Percentiles rank a stretch among this genome's conserved stretches.
Conservation (phyloP, 192 early-diverging fungal species). For the Allomyces macrogynus region DNA sequence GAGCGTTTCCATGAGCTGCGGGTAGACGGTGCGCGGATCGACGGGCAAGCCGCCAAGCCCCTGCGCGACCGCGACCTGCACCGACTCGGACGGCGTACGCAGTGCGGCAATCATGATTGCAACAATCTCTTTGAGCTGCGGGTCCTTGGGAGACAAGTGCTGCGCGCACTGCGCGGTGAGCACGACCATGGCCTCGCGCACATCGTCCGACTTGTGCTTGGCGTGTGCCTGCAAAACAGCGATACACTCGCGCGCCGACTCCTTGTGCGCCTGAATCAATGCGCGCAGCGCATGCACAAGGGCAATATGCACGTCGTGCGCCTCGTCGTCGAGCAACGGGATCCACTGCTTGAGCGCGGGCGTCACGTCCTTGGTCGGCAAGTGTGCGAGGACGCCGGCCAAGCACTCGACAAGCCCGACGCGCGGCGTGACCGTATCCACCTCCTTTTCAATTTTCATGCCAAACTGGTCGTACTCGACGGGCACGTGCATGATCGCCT, state of each 20-base stretch:
- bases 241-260: constrained; percentile 25
- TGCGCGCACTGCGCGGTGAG: constrained; percentile 76
- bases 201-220: constrained; percentile 48
- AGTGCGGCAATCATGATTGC: constrained; percentile 74
- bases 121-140: constrained; percentile 58
- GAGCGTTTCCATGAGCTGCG: constrained; percentile 41
- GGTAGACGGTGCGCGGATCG: constrained; percentile 33
- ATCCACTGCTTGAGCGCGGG: constrained; percentile 30
- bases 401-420: constrained; percentile 63
- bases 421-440: constrained; percentile 61
- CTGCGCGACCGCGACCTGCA: constrained; percentile 81
- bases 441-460: constrained; percentile 57
- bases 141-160: constrained; percentile 52
- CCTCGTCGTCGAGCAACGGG: constrained; percentile 68
- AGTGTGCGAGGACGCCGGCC: constrained; percentile 35
- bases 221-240: constrained; percentile 60
- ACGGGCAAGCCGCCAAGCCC: constrained; percentile 75
- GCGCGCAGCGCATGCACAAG: constrained; percentile 74
- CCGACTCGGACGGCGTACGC: constrained; percentile 78
- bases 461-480: constrained; percentile 73
- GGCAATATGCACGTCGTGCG: constrained; percentile 63
- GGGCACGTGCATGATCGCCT: constrained; percentile 2
- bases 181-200: constrained; percentile 82
- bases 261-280: constrained; percentile 53
- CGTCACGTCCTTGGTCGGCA: constrained; percentile 20